Conservation (phyloP, 2,329 filamentous ascomycete species). For the Colletotrichum liaoningense region DNA sequence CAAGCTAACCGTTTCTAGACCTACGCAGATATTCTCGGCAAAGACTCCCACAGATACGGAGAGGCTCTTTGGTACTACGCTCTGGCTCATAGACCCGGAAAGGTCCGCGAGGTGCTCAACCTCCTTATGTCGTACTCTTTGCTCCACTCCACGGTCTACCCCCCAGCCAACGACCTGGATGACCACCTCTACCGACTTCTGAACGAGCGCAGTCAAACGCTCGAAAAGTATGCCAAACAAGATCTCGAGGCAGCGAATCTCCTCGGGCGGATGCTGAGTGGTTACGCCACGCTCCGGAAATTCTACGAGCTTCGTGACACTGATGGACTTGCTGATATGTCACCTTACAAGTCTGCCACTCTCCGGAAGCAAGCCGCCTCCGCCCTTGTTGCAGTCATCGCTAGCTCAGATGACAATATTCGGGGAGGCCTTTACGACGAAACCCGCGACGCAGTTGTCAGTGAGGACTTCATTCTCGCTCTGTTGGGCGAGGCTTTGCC, state of each 20-base stretch:
- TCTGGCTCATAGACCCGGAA: conserved; percentile 80
- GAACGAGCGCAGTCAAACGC: conserved; percentile 75
- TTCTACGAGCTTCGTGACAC: conserved; percentile 90
- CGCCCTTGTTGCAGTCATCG: conserved; percentile 84
- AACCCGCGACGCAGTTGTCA: conserved; percentile 82
- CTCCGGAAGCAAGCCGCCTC: conserved; percentile 77
- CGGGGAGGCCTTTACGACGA: conserved; percentile 90
- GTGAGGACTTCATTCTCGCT: conserved; percentile 86
- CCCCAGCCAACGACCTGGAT: conserved; percentile 78
- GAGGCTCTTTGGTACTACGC: conserved; percentile 92
- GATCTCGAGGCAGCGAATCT: conserved; percentile 87
- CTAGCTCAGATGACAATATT: conserved; percentile 89
- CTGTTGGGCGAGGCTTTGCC: conserved; percentile 86
- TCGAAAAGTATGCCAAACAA: conserved; percentile 77
- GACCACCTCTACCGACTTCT: conserved; percentile 77
- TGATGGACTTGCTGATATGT: conserved; percentile 41
- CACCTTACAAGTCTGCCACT: conserved; percentile 59
- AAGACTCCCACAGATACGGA: conserved; percentile 82
- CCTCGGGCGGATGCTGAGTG: conserved; percentile 86
- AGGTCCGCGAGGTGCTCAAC: conserved; percentile 87
- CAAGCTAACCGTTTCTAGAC: conserved; percentile 63
- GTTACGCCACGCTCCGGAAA: conserved; percentile 89
- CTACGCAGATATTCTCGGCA: conserved; percentile 82
- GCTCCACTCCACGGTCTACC: conserved; percentile 85
- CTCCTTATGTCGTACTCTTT: conserved; percentile 89